Conservation (phyloP, 805 yeast species). For the Teunomyces gatunensis region DNA sequence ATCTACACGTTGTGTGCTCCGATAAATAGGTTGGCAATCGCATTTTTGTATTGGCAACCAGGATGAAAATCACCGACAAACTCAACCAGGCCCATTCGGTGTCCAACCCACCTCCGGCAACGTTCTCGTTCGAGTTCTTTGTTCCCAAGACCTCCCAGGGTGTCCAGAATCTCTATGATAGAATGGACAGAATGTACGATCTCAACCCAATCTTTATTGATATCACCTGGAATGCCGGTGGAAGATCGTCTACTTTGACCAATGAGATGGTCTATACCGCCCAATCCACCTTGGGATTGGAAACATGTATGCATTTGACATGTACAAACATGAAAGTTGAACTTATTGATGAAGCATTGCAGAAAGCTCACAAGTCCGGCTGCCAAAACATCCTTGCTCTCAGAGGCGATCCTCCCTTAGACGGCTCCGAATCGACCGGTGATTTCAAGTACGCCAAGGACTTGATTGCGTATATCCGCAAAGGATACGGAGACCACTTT, state of each 20-base stretch:
- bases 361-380: conserved; percentile 83
- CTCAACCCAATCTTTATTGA: conserved; percentile 89
- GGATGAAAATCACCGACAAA: conserved; percentile 43
- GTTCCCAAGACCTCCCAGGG: conserved; percentile 98
- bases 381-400: conserved; percentile 94
- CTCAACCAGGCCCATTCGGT: conserved; percentile 40
- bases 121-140: conserved; percentile 94
- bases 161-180: conserved; percentile 89
- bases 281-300: conserved; percentile 85
- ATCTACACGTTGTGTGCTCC: conserved; percentile 2
- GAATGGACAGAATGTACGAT: conserved; percentile 97
- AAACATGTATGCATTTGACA: conserved; percentile 97
- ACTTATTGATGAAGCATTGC: conserved; percentile 79
- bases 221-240: conserved; percentile 99
- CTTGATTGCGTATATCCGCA: conserved; percentile 71
- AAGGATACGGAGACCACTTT: conserved; percentile 81
- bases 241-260: conserved; percentile 76
- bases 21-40: not conserved
- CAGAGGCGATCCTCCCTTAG: conserved; percentile 92
- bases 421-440: conserved; percentile 71
- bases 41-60: not conserved
- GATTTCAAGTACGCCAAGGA: conserved; percentile 89
- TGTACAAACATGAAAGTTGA: conserved; percentile 90
- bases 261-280: conserved; percentile 91
- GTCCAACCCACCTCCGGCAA: conserved; percentile 49